Evolutionary conservation across 108 stramenopile genomes (phyloP), one percentile per base, ranked within the genome.

Genomic region (Skeletonema tropicum): DNA sequence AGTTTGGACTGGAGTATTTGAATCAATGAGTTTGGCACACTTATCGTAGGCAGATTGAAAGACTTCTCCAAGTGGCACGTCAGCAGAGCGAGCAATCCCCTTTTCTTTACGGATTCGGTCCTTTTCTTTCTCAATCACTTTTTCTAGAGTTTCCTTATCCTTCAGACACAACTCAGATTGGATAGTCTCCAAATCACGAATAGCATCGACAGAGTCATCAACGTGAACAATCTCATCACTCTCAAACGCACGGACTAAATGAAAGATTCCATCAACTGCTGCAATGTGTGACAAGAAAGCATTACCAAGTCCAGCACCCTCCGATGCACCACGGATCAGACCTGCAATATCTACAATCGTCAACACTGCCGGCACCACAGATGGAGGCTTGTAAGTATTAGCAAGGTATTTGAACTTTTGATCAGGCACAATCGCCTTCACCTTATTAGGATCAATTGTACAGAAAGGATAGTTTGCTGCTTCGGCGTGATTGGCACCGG

Each of bases 261-360:
- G 98, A 89, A 85, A 98, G 71, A 98, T 97, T 33, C 98, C 97
- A 86, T 98, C 98, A 39, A 98, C 98, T 23, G 97, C 97, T 25
- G 96, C 94, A 88, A 98, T 98, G 84, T 98, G 97, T 68, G 88
- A 90, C 42, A 99, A 89, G 75, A 99, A 99, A 17, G 98, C 99
- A 79, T 99, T 99, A 36, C 99, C 99, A 4, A 99, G 85, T 30
- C 99, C 99, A 23, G 98, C 98, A 46, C 99, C 99, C 81, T 98
- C 98, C 33, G 95, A 89, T 23, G 99, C 99, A 31, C 99, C 99
- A 21, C 83, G 77, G 70, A 99, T 97, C 59, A 99, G 82, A 45
- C 99, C 99, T 32, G 99, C 99, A 87, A 99, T 99, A 85, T 99
- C 99, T 6, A 96, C 97, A 48, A 99, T 90, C 48, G 96, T 97